Percentiles rank a stretch among this genome's conserved stretches.
These are phyloP conservation scores for Tetrahymena thermophila DNA, from an alignment of 73 alveolate species.

Conservation along the genomic window DNA sequence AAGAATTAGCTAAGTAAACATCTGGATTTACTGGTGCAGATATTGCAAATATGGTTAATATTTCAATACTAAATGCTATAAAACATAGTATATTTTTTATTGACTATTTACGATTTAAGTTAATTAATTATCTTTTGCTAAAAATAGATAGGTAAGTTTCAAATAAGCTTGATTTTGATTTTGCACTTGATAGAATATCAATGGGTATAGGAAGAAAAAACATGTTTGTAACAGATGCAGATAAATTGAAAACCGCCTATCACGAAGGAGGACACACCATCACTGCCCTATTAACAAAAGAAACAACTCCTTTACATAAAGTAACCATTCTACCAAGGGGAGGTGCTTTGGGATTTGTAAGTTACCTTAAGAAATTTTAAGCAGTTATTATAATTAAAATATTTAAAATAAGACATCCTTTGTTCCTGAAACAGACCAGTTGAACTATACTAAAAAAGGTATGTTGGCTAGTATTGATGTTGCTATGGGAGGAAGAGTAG, in stretches of 20 bases:
- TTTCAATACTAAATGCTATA: constrained; percentile 72
- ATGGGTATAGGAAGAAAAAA: constrained; percentile 70
- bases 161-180: constrained; percentile 47
- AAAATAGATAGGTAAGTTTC: constrained; percentile 7
- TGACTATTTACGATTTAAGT: neutral
- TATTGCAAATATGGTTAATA: constrained; percentile 60
- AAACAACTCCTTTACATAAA: constrained; percentile 24
- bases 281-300: constrained; percentile 42
- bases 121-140: neutral
- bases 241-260: constrained; percentile 67
- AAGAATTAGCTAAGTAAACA: constrained; percentile 76
- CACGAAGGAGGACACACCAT: constrained; percentile 87
- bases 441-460: constrained; percentile 1
- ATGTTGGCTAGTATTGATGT: constrained; percentile 35
- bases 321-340: constrained; percentile 46
- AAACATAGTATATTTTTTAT: constrained; percentile 22
- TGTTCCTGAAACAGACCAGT: constrained; percentile 34
- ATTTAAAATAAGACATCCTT: neutral
- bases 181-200: constrained; percentile 70
- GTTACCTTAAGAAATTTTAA: neutral
- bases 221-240: constrained; percentile 56
- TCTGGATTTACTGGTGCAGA: constrained; percentile 94
- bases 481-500: constrained; percentile 46
- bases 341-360: constrained; percentile 27
- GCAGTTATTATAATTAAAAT: neutral